Base-by-base conservation (phyloP, 2,329 filamentous ascomycete genomes). In the Talaromyces marneffei region DNA sequence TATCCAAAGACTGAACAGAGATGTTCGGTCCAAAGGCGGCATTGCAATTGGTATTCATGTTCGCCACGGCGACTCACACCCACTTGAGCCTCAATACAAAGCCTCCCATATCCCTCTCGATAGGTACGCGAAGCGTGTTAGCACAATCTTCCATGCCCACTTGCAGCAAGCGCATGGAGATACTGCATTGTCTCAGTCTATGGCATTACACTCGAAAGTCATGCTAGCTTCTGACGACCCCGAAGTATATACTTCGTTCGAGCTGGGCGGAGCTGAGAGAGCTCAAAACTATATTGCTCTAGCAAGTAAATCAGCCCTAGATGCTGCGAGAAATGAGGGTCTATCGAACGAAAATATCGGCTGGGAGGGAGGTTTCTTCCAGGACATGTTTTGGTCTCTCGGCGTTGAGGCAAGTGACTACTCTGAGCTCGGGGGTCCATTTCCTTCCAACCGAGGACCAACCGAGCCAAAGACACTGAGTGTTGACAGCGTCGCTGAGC, bases 361-460 rank as follows among this genome's bases (percentile, higher is more conserved):
- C 31, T 95, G 91, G 91, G 91, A 95, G 72, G 91, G 91, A 18
- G 91, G 91, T 1, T 96, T 95, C 79, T 95, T 89, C 75, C 83
- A 84, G 14, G 83, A 85, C 68, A 87, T 94, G 75, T 95, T 95
- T 75, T 92, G 89, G 85, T 88, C 86, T 56, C 79, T 95, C 0
- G 91, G 89, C 3, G 55, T 56, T 12, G 29, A 52, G 18, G 52
- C 35, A 35, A 53, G 48, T 25, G 56, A 53, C 6, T 59, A 59
- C 35, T 54, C 74, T 33, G 70, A 70, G 3, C 72, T 66, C 23
- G 74, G 71, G 16, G 69, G 71, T n/a, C 65, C 68, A n/a, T 66
- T 59, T 9, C 64, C 68, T 9, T 68, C 68, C 4, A 65, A 63
- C 25, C 59, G 50, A 25, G 60, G 61, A 48, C 59, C 66, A 23